These are phyloP conservation scores for Lycium barbarum DNA, from an alignment of 257 asterid species.

Conservation along the genomic window DNA sequence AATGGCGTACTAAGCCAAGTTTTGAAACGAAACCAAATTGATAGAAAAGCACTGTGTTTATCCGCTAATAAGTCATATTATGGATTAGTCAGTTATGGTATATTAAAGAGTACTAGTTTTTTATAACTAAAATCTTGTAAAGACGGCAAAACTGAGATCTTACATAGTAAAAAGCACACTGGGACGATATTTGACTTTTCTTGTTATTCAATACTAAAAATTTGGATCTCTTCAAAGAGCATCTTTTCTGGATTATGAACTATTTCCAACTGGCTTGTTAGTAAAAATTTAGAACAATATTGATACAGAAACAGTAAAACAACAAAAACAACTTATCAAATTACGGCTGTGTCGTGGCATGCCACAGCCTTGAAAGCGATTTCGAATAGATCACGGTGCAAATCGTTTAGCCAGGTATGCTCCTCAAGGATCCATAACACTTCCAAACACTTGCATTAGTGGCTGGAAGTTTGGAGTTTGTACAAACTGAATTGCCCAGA, in stretches of 20 bases:
- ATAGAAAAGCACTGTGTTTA: not conserved
- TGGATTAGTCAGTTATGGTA: too few relatives aligned
- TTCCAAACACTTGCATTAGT: too few relatives aligned
- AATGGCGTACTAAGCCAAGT: not conserved
- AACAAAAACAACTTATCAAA: too few relatives aligned
- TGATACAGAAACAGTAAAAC: too few relatives aligned
- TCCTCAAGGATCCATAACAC: too few relatives aligned
- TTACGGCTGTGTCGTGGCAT: too few relatives aligned
- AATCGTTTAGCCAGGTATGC: too few relatives aligned
- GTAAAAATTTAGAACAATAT: too few relatives aligned
- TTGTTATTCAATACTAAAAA: not conserved
- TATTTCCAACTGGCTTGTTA: not conserved
- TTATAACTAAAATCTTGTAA: not conserved
- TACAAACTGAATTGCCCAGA: too few relatives aligned
- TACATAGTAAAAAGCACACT: not conserved
- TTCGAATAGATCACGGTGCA: too few relatives aligned
- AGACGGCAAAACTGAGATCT: slow-evolving; percentile 36
- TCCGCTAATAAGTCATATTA: not conserved
- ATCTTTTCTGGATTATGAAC: not conserved
- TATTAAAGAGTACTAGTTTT: not conserved
- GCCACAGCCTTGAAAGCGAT: too few relatives aligned
- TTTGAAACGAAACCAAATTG: not conserved
- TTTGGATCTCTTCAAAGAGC: slow-evolving; percentile 28
- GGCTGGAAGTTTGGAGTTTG: too few relatives aligned
- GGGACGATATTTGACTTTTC: not conserved